Evolutionary conservation across 345 rosid species (phyloP).

Genomic region (Camelina sativa): DNA sequence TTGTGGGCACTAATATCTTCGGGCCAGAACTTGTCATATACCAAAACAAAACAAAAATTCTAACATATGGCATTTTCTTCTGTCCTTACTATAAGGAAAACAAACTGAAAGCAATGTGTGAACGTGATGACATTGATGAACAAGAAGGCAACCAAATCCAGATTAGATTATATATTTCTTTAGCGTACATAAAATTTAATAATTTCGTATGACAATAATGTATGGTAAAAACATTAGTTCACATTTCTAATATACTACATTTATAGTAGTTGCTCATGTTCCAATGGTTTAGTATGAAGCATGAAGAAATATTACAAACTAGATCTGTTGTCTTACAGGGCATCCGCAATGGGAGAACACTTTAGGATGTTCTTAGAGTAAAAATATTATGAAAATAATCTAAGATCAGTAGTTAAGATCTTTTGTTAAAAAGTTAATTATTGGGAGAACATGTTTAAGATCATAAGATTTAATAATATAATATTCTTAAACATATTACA

Average conservation of each 20-base stretch:
- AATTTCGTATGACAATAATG: not conserved
- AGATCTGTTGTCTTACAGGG: not conserved
- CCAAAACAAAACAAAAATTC: not conserved
- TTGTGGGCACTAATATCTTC: not conserved
- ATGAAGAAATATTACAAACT: not conserved
- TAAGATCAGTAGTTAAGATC: too few species aligned
- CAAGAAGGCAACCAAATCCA: not conserved
- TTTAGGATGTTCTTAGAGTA: too few species aligned
- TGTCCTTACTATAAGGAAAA: not conserved
- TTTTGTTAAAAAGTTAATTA: too few species aligned
- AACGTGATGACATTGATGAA: not conserved
- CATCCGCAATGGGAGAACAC: too few species aligned
- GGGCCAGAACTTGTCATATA: not conserved
- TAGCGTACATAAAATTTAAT: not conserved
- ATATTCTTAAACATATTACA: too few species aligned
- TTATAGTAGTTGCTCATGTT: not conserved
- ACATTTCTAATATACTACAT: not conserved
- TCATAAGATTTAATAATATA: too few species aligned
- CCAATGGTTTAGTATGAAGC: not conserved
- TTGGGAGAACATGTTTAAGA: too few species aligned
- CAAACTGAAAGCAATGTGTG: conserved; percentile 1
- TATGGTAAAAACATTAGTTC: not conserved
- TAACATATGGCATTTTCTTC: not conserved
- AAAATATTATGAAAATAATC: too few species aligned
- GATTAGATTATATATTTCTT: not conserved